Base-by-base conservation (phyloP, 441 rosid genomes). In the Pelargonium australe region DNA sequence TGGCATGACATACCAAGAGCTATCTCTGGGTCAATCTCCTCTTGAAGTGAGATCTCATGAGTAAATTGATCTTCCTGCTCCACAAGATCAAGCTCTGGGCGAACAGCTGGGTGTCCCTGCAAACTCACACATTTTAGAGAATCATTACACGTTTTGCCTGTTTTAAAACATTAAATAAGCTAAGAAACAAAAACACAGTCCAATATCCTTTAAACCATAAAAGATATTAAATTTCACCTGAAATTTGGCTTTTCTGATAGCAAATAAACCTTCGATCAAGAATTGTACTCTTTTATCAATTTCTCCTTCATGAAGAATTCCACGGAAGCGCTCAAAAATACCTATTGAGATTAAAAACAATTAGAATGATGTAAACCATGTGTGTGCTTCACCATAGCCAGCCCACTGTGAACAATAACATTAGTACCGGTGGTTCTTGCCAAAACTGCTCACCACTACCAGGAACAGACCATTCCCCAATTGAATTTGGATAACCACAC, bases 251-350 rank as follows among this genome's bases (percentile, higher is more conserved):
- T 85, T 90, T 78, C 98, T 81, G 53, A 79, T 68, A 17, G 96
- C 97, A 83, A 87, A 90, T 47, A 95, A 84, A 44, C 92, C 91
- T 86, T 95, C 98, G 63, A 92, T 89, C 81, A 91, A 73, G 76
- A 83, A 95, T 61, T 95, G 98, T 60, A 92, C 98, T 25, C 99
- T 80, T 80, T 92, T 90, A 75, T 95, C 97, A 25, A 90, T 95
- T 79, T 95, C 96, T 77, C 97, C 99, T 80, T 95, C 97, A 69
- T 90, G 98, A 67, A 95, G 89, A 69, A 95, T 94, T 37, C 95
- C 96, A 60, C 92, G 96, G 72, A 94, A 94, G 63, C 97, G 85
- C 77, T 94, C 97, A 83, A 94, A 90, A 61, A 87, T 89, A 40
- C 96, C 98, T 93, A 85, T 14, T 79, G 9, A 47, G 25, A 74